These are phyloP conservation scores for Panaeolus papilionaceus DNA, from an alignment of 768 basidiomycete species.

Conservation along the genomic window DNA sequence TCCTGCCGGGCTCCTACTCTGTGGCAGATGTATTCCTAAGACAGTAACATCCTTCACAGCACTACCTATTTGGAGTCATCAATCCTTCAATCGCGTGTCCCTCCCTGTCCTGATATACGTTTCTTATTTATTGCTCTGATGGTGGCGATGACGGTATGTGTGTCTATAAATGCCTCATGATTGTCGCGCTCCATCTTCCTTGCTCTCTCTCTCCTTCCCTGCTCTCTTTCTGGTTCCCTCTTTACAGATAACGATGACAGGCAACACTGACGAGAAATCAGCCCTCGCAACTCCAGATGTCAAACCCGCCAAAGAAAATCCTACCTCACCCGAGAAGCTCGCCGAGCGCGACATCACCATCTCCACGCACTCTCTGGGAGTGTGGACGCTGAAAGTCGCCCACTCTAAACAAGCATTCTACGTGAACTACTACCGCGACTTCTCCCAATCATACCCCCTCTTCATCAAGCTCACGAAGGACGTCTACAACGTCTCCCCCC, in stretches of 20 bases:
- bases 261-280: not conserved
- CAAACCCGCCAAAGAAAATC: not conserved
- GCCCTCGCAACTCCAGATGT: not conserved
- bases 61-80: too few relatives aligned
- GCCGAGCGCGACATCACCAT: conserved; percentile 10
- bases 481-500: conserved; percentile 28
- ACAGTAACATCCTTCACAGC: too few relatives aligned
- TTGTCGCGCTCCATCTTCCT: not conserved
- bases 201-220: not conserved
- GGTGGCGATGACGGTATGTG: conserved; percentile 4
- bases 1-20: too few relatives aligned
- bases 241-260: not conserved
- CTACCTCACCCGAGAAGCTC: not conserved
- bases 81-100: not conserved
- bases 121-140: not conserved
- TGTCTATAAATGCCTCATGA: conserved; percentile 4
- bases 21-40: too few relatives aligned
- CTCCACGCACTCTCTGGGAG: conserved; percentile 5
- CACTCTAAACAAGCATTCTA: conserved; percentile 3
- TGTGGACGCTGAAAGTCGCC: conserved; percentile 23
- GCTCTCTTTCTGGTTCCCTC: not conserved
- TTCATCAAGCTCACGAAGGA: conserved; percentile 30
- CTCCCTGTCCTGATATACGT: not conserved
- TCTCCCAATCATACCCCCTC: conserved; percentile 22
- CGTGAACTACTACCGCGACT: conserved; percentile 15